Conservation (phyloP, 2,329 filamentous ascomycete species). For the Alternaria atra region DNA sequence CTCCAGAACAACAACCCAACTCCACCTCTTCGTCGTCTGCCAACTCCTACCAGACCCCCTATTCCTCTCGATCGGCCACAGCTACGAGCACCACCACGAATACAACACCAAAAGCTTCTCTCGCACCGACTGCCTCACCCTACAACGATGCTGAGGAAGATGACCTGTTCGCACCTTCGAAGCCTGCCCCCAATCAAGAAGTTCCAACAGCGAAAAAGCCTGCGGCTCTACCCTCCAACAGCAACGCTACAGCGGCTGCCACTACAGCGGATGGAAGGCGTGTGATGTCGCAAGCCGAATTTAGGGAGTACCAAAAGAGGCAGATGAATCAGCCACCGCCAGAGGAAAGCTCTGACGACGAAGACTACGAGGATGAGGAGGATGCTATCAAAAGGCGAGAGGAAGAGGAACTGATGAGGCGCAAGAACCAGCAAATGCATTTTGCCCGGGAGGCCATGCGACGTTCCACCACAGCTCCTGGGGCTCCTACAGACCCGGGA, state of each 20-base stretch:
- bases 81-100: constrained; percentile 39
- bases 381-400: constrained; percentile 45
- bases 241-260: constrained; percentile 20
- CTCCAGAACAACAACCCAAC: constrained; percentile 34
- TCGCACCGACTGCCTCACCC: constrained; percentile 27
- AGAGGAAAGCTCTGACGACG: constrained; percentile 43
- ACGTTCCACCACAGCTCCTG: constrained; percentile 45
- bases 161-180: constrained; percentile 40
- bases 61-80: constrained; percentile 41
- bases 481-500: constrained; percentile 25
- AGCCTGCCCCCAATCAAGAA: constrained; percentile 18
- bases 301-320: constrained; percentile 41
- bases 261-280: constrained; percentile 25
- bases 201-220: constrained; percentile 11
- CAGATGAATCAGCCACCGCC: constrained; percentile 35
- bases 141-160: constrained; percentile 40
- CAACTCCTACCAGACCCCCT: constrained; percentile 44
- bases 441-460: constrained; percentile 47
- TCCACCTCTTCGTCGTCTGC: constrained; percentile 44
- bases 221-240: constrained; percentile 18
- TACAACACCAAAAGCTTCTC: constrained; percentile 41
- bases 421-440: constrained; percentile 47
- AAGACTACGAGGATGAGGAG: constrained; percentile 52
- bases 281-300: constrained; percentile 49
- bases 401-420: constrained; percentile 43